Percentiles rank a stretch among this genome's conserved stretches.
These are phyloP conservation scores for Fusarium anguioides DNA, from an alignment of 2,329 filamentous ascomycete species.

Conservation along the genomic window DNA sequence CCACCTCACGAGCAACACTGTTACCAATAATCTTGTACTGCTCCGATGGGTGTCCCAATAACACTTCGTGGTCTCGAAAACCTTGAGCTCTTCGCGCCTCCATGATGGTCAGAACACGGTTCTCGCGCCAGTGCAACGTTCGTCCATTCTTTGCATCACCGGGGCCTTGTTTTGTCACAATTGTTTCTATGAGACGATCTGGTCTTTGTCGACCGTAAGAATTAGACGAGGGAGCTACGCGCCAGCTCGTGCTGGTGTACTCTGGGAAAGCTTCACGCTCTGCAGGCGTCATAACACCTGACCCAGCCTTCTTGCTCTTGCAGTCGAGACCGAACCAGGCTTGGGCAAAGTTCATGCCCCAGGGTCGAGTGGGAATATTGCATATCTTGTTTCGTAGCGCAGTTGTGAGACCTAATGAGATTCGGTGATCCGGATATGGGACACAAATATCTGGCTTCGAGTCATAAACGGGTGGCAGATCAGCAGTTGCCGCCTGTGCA, in stretches of 20 bases:
- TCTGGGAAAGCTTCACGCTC: slow-evolving; percentile 57
- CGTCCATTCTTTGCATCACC: slow-evolving; percentile 67
- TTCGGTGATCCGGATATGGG: slow-evolving; percentile 74
- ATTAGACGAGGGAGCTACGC: slow-evolving; percentile 56
- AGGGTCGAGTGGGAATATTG: slow-evolving; percentile 69
- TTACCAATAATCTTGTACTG: slow-evolving; percentile 80
- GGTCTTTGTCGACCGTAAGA: slow-evolving; percentile 66
- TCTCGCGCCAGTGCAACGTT: slow-evolving; percentile 73
- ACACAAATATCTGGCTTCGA: slow-evolving; percentile 71
- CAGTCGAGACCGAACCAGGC: slow-evolving; percentile 54
- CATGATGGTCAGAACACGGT: slow-evolving; percentile 70
- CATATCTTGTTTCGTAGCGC: slow-evolving; percentile 59
- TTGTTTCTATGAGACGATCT: slow-evolving; percentile 66
- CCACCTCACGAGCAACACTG: slow-evolving; percentile 76
- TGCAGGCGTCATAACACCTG: slow-evolving; percentile 51
- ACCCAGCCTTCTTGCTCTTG: slow-evolving; percentile 37
- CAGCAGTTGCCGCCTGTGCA: slow-evolving; percentile 63
- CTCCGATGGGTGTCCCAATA: slow-evolving; percentile 66
- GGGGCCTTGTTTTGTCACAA: slow-evolving; percentile 65
- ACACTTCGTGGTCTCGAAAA: slow-evolving; percentile 74
- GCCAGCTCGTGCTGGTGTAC: slow-evolving; percentile 36
- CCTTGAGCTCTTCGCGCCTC: slow-evolving; percentile 78
- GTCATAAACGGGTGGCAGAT: slow-evolving; percentile 73
- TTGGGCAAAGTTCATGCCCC: slow-evolving; percentile 62
- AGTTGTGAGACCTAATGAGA: slow-evolving; percentile 55